Conservation (phyloP, 1,284 basidiomycete species). For the Cryptococcus sp. region DNA sequence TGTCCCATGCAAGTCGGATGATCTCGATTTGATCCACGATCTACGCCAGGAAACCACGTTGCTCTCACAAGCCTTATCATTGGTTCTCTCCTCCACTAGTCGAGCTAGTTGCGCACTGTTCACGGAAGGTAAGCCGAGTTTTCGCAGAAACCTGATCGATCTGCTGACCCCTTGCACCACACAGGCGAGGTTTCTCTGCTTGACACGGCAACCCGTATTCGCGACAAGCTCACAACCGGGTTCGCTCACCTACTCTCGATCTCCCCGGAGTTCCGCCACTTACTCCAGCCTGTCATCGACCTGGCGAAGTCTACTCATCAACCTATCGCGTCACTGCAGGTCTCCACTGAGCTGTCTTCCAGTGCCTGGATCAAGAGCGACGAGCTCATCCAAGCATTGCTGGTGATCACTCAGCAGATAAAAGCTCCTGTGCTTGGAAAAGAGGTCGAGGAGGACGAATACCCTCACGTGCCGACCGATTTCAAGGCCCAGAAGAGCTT, state of each 20-base stretch:
- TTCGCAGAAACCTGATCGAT: background rate
- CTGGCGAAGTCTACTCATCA: constrained; percentile 55
- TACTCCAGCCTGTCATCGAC: constrained; percentile 57
- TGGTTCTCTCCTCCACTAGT: constrained; percentile 20
- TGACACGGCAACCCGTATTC: constrained; percentile 9
- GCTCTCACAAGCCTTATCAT: constrained; percentile 25
- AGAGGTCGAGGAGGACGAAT: constrained; percentile 38
- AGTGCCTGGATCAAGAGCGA: constrained; percentile 43
- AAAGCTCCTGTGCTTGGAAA: constrained; percentile 40
- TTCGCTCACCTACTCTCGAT: constrained; percentile 17
- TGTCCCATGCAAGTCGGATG: constrained; percentile 16
- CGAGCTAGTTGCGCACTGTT: constrained; percentile 28
- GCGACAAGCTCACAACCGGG: constrained; percentile 6
- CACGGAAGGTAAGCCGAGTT: constrained; percentile 23
- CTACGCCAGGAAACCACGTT: constrained; percentile 28
- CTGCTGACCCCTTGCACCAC: background rate
- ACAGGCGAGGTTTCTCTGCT: constrained; percentile 27
- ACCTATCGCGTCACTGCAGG: constrained; percentile 11
- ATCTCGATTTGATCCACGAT: constrained; percentile 31
- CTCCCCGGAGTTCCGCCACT: constrained; percentile 56
- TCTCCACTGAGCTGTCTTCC: constrained; percentile 6
- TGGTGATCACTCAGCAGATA: constrained; percentile 66
- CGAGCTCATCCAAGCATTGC: constrained; percentile 63
- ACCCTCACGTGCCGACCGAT: constrained; percentile 39
- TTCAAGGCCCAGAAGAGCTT: constrained; percentile 29